Conservation (phyloP, 148 eudicot genomes). For the Chenopodium formosanum region DNA sequence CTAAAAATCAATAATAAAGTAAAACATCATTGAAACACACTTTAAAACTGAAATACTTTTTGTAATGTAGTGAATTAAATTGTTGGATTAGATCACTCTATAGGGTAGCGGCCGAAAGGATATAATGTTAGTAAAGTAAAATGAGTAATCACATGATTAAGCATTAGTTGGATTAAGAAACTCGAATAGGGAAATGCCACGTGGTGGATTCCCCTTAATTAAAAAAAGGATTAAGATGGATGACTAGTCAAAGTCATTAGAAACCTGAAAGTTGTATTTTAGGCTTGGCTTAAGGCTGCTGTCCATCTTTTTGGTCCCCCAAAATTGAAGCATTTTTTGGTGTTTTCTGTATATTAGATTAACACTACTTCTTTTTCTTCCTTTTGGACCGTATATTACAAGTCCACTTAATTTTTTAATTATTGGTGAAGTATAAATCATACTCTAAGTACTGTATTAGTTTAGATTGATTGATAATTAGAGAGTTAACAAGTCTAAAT, state of each 20-base stretch:
- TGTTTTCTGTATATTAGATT: conserved; percentile 13
- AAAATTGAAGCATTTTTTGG: conserved; percentile 22
- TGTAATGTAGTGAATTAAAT: background rate
- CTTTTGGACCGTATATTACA: background rate
- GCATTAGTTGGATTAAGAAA: background rate
- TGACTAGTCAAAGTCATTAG: conserved; percentile 29
- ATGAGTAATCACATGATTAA: conserved; percentile 26
- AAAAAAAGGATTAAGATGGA: background rate
- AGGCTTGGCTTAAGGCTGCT: conserved; percentile 11
- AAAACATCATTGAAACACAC: too few species aligned
- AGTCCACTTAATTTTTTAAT: background rate
- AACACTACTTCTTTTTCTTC: background rate
- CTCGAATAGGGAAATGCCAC: conserved; percentile 22
- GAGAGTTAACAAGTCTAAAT: background rate
- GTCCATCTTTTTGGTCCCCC: conserved; percentile 17
- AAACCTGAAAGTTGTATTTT: background rate
- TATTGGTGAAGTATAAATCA: background rate
- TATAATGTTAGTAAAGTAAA: background rate
- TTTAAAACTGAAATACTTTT: background rate
- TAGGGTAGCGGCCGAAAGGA: conserved; percentile 24
- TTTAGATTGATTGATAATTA: too few species aligned
- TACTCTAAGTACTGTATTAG: too few species aligned
- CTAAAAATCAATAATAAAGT: too few species aligned
- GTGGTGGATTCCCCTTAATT: conserved; percentile 24
- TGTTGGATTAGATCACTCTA: background rate